Base-by-base conservation (phyloP, 2,329 filamentous ascomycete genomes). In the Mycosphaerella arachidis region DNA sequence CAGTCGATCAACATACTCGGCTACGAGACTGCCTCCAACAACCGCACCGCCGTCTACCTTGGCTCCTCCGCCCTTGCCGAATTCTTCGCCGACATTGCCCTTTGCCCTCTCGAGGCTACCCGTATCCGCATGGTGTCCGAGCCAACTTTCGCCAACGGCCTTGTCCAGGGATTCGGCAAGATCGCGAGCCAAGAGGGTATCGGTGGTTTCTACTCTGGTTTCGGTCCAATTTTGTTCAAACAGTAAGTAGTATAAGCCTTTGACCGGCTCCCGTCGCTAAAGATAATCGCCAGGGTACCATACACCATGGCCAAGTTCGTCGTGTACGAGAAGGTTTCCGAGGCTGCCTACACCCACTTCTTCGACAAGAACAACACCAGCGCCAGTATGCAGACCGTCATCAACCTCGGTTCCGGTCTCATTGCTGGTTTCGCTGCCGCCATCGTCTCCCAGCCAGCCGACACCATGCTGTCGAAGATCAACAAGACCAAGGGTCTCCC, bases 301-400 rank as follows among this genome's bases (percentile, higher is more conserved):
- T 95, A 95, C 83, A 95, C 91, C 78, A 92, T 94, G 88, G 83
- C 91, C 84, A 95, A 95, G 84, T 95, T 95, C 82, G 91, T 93
- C 78, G 91, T 92, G 72, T 94, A 86, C 85, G 91, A 95, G 82
- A 93, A 93, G 84, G 89, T 91, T 71, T 81, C 86, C 71, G 91
- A 94, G 82, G 72, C 82, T 68, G 77, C 90, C 81, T 93, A 87
- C 84, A 56, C 58, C 53, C 76, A 79, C 70, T 65, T 73, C 56
- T 72, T 89, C 74, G 87, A 91, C 84, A 93, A 92, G 84, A 79
- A 82, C 73, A 82, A 79, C 61, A 78, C 89, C 69, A 88, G 87
- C 72, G 79, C 83, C 72, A 82, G 82, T 72, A 81, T 83, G 71
- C 89, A 93, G 82, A 95, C 91, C 68, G 79, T 80, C 76, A 85